These are phyloP conservation scores for Colletotrichum liriopes DNA, from an alignment of 2,329 filamentous ascomycete genomes.

Conservation along the genomic window DNA sequence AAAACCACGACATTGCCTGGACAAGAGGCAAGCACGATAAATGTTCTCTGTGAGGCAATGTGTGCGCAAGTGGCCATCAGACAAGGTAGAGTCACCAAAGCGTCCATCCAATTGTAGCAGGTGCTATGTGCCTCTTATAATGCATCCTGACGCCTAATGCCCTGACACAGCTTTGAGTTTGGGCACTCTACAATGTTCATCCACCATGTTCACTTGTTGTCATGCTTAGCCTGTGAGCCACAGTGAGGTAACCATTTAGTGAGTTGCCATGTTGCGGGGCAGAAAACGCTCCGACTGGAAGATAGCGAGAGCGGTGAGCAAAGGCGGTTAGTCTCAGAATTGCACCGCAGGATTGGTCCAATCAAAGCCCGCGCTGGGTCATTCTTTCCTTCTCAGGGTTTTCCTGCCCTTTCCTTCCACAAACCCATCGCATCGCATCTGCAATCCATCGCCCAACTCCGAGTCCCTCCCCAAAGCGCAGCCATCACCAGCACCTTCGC, in stretches of 20 bases:
- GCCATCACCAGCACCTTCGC: slow-evolving; percentile 38
- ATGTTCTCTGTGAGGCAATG: neutral
- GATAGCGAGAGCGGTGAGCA: slow-evolving; percentile 1
- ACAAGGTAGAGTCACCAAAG: no score
- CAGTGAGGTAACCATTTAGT: neutral
- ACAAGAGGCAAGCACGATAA: neutral
- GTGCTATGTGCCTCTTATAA: neutral
- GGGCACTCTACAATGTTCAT: neutral
- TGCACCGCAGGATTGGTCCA: neutral
- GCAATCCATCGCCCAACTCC: slow-evolving; percentile 14
- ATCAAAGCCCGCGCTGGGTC: slow-evolving; percentile 10
- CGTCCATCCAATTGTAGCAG: no score
- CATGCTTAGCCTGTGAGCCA: neutral
- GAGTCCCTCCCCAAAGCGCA: slow-evolving; percentile 31
- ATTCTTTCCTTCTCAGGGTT: slow-evolving; percentile 18
- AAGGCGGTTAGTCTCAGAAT: neutral
- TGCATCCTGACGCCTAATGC: no score
- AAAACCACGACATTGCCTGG: neutral
- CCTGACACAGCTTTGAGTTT: neutral
- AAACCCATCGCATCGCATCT: slow-evolving; percentile 29
- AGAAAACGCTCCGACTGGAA: neutral
- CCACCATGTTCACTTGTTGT: neutral
- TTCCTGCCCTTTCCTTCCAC: slow-evolving; percentile 24
- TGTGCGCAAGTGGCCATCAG: no score
- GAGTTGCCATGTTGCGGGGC: neutral